Base-by-base conservation (phyloP, 202 grass and related monocot species). In the Saccharum hybrid region DNA sequence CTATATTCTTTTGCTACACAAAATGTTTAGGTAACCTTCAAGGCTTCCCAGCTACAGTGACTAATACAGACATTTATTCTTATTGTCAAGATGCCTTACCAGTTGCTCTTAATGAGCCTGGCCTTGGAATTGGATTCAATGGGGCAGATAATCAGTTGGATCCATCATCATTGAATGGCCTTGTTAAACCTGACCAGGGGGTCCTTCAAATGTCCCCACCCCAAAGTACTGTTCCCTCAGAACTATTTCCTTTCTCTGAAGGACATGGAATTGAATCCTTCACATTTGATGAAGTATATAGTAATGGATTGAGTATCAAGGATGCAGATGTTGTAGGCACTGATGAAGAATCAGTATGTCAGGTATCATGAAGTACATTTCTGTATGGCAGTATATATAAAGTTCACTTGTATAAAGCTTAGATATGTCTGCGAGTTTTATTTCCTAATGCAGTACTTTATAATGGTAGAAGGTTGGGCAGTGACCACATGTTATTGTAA, bases 281-380 rank as follows among this genome's bases (percentile, higher is more conserved):
- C 31, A 81, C 84, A 41, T 92, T 94, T 74, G 90, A 90, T 74
- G 93, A 92, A 84, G 80, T 83, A 48, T 92, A 86, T 82, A 74
- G 30, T 57, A 88, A 87, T 43, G 90, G 79, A 54, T 61, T 85
- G 77, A 72, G 39, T 86, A 74, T 86, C 26, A 88, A 88, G 61
- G 74, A 92, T 83, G 66, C 69, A 54, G 51, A 64, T 79, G 63
- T 57, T 63, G 76, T 73, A 74, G 41, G 60, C 49, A 48, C 79
- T 77, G 77, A 85, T 85, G 78, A 65, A 71, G 79, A 83, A 85
- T 31, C 77, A 66, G 48, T 87, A 19, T 91, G 87, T 84, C 76
- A 94, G 92, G 92, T 94, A 94, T 56, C 26, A 42, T 78, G 19
- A 23, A 10, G n/a, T 18, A 6, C 62, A 74, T 86, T 83, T 68